Evolutionary conservation across 2,329 filamentous ascomycete genomes (phyloP), one percentile per base, ranked within the genome.

Genomic region (Madurella mycetomatis): DNA sequence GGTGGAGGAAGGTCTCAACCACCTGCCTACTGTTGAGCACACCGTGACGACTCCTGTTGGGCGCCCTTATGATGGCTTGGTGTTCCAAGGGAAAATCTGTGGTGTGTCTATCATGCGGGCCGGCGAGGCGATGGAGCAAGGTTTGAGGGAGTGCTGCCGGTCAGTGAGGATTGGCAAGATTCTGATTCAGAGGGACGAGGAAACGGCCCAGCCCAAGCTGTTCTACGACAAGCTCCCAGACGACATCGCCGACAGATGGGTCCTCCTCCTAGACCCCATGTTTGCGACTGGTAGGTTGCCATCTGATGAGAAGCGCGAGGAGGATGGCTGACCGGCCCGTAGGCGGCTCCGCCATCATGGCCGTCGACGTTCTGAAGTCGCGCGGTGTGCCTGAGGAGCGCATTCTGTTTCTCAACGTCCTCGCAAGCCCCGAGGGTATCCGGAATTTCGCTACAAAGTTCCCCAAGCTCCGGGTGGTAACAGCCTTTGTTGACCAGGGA

Each of bases 131-230:
- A 99, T 99, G 94, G 94, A 99, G 74, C 91, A 97, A 73, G 94
- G 92, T 2, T 76, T 99, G 57, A 82, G 94, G 56, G 92, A 99
- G 72, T 99, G 94, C 75, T 99, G 94, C 74, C 87, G 94, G 49
- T 95, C 90, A n/a, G 94, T 99, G 47, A 83, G 94, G 59, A 99
- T 99, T 66, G 94, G 94, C 61, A 99, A 99, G 79, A 99, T 99
- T 60, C 77, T 99, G 64, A 99, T 99, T 66, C 94, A 99, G 74
- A 80, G 94, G 53, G 94, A 99, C 65, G 94, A 99, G 73, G 94
- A 97, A 74, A 97, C 94, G 1, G 82, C 87, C 51, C 83, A 87
- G 75, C 94, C 94, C 12, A 94, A 91, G 71, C 80, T 99, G 11
- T 99, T 97, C 73, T 99, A 97, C 73, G 92, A 97, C 66, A 99